Conservation (phyloP, 1,284 basidiomycete species). For the Earliella scabrosa region DNA sequence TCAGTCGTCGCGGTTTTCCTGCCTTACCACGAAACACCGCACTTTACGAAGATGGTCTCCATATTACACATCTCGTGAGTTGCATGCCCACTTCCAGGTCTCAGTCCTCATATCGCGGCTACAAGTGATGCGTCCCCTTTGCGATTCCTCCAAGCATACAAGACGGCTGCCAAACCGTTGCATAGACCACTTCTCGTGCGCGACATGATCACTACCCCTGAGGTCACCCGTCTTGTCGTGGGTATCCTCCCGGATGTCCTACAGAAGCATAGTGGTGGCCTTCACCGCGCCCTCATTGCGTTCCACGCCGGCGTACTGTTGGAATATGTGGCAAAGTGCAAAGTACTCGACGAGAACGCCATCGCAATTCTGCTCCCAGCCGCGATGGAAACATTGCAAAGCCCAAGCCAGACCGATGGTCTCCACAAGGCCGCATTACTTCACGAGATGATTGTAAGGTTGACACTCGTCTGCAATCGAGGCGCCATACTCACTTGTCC, state of each 20-base stretch:
- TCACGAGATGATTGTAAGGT: constrained; percentile 61
- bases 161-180: constrained; percentile 75
- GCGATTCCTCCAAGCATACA: constrained; percentile 80
- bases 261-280: constrained; percentile 45
- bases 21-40: constrained; percentile 94
- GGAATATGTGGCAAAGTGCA: constrained; percentile 71
- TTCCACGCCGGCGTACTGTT: constrained; percentile 87
- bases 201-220: constrained; percentile 72
- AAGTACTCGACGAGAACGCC: constrained; percentile 63
- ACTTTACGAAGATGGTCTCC: constrained; percentile 93
- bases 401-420: constrained; percentile 23
- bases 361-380: constrained; percentile 67
- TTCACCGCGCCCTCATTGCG: constrained; percentile 78
- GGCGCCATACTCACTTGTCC: not conserved
- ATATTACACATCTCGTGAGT: constrained; percentile 80
- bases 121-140: constrained; percentile 47
- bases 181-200: constrained; percentile 70
- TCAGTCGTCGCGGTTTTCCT: constrained; percentile 84
- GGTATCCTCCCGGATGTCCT: constrained; percentile 66
- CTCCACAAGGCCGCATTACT: constrained; percentile 26
- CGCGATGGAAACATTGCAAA: constrained; percentile 59
- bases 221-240: constrained; percentile 75
- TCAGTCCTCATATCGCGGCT: not conserved
- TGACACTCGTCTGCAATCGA: not conserved
- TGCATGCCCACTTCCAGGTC: not conserved